These are phyloP conservation scores for Coniella lustricola DNA, from an alignment of 2,329 filamentous ascomycete species.

Conservation along the genomic window DNA sequence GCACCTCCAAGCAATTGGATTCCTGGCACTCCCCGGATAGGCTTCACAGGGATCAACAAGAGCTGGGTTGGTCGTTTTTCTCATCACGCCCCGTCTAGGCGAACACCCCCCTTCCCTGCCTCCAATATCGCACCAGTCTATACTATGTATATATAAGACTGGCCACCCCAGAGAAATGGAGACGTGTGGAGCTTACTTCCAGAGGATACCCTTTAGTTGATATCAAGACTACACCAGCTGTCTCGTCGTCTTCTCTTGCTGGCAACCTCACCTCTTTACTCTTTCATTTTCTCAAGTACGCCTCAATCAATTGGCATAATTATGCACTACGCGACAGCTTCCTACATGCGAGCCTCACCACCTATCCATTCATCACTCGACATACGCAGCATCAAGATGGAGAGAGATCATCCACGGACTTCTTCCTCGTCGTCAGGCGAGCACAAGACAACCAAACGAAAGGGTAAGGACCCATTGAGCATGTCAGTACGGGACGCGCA, in stretches of 20 bases:
- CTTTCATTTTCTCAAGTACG: conserved; percentile 4
- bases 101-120: background rate
- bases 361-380: conserved; percentile 14
- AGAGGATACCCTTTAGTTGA: conserved; percentile 5
- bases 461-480: conserved; percentile 30
- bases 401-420: conserved; percentile 28
- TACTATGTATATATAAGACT: conserved; percentile 6
- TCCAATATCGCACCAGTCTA: background rate
- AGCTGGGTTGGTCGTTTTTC: background rate
- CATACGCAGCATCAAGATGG: conserved; percentile 20
- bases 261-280: conserved; percentile 6
- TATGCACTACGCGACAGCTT: conserved; percentile 17
- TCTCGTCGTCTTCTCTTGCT: conserved; percentile 1
- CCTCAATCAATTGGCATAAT: background rate
- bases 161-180: conserved; percentile 13
- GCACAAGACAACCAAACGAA: conserved; percentile 37
- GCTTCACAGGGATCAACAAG: background rate
- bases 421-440: conserved; percentile 37
- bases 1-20: background rate
- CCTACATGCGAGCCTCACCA: conserved; percentile 17
- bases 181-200: conserved; percentile 9
- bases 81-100: background rate
- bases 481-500: conserved; percentile 8
- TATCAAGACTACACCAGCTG: conserved; percentile 4
- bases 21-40: background rate